Evolutionary conservation across 345 rosid genomes (phyloP).

Genomic region (Brassica incana): DNA sequence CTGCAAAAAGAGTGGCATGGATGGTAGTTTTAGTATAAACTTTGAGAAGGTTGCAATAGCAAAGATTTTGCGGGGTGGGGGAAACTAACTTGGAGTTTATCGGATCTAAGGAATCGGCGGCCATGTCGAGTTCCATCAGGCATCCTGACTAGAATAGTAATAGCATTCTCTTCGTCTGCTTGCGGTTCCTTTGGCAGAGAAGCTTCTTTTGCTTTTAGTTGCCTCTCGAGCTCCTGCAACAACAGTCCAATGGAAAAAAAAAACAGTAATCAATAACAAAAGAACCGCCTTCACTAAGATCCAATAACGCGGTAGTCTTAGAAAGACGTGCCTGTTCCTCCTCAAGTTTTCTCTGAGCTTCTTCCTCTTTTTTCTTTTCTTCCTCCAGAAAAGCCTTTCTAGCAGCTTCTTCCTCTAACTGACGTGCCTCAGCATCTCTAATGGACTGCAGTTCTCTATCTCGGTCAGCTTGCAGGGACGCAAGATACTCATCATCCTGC

Average conservation of each 20-base stretch:
- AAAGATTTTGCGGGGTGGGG: neutral
- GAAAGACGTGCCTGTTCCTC: conserved; percentile 76
- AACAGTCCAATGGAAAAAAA: neutral
- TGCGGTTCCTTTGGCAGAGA: conserved; percentile 90
- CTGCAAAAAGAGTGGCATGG: conserved; percentile 46
- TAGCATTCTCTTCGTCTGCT: conserved; percentile 76
- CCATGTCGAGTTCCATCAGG: conserved; percentile 94
- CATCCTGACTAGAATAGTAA: conserved; percentile 86
- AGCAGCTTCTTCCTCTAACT: conserved; percentile 67
- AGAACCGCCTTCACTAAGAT: neutral
- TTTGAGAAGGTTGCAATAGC: conserved; percentile 3
- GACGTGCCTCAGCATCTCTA: conserved; percentile 86
- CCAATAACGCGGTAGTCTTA: neutral
- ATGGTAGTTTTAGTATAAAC: neutral
- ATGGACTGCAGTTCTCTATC: conserved; percentile 84
- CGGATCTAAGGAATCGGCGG: conserved; percentile 86
- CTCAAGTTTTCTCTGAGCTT: conserved; percentile 63
- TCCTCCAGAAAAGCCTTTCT: conserved; percentile 77
- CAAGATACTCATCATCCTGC: conserved; percentile 98
- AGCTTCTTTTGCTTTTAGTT: conserved; percentile 82
- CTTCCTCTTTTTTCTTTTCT: conserved; percentile 75
- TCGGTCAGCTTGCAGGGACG: conserved; percentile 92
- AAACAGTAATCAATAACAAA: neutral
- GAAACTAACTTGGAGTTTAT: conserved; percentile 66
- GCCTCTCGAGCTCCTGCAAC: conserved; percentile 84